Evolutionary conservation across 768 basidiomycete species (phyloP), one percentile per base, ranked within the genome.

Genomic region (Trametes cingulata): DNA sequence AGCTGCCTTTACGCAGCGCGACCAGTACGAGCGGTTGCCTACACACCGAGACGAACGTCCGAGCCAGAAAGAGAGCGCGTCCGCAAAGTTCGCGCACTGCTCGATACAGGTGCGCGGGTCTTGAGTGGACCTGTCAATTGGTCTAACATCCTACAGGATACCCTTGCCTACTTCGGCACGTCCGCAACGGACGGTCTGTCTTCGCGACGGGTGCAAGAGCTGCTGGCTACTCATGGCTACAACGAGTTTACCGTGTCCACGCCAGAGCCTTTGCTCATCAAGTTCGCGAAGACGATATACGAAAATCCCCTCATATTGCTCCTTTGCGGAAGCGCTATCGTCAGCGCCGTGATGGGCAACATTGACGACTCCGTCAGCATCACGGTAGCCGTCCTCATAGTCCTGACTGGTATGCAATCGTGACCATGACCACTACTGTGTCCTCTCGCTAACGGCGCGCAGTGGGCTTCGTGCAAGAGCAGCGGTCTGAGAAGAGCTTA

Each of bases 381-480:
- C 62, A 88, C 90, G 1, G 81, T 96, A 10, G 95, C 95, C 25
- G 90, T 98, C 17, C 75, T 92, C 27, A 98, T 98, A 57, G 95
- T 98, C 22, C 76, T 98, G 6, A 95, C 95, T 37, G 94, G 94
- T 95, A 66, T 72, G 82, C 65, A n/a, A 25, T 20, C n/a, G 45
- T 35, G 3, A 17, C 42, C 7, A 7, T 12, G 43, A 17, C 13
- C 12, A 29, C 50, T 1, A 20, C 9, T 45, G 17, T 35, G 33
- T 19, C 43, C 12, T 22, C 24, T 35, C 45, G 3, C 57, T 29
- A 36, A n/a, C 22, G 40, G 8, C 48, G 4, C 55, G 47, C 63
- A 82, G 95, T 98, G 63, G 96, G 93, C 10, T 98, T 98, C 69
- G 86, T 98, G 29, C 95, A 98, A 73, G 95, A 98, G 73, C 86